Evolutionary conservation across 495 filamentous ascomycete species (phyloP), one percentile per base, ranked within the genome.

Genomic region (Articulospora tetracladia): DNA sequence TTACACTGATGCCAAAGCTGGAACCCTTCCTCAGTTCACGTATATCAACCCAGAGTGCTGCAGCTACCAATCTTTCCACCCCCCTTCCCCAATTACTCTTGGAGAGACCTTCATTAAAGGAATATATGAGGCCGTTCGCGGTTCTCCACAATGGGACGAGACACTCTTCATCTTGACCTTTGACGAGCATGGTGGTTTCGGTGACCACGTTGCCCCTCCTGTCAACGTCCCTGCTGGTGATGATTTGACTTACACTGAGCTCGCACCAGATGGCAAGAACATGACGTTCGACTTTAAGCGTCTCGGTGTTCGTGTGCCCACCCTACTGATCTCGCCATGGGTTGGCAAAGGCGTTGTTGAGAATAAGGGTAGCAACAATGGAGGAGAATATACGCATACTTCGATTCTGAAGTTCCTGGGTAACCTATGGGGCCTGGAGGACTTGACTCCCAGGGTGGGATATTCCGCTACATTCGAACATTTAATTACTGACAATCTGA

Each of bases 41-140:
- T 82, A 77, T 63, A 64, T 82, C 61, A 78, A 82, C 70, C 79
- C 79, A 0, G 73, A 72, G 44, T 82, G 79, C 75, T 82, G 79
- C 63, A 68, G 66, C 49, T 78, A 75, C 24, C 77, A 71, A 61
- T 79, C 76, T 49, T 76, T 79, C 72, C 77, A 82, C 68, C 78
- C 77, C 0, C 71, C 70, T 3, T 72, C 71, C 15, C 71, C 72
- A 17, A 71, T 80, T 70, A 75, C 72, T 26, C 68, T 74, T 39
- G 79, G 78, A 51, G 76, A 83, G 66, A 63, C 58, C 20, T 69
- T 81, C 56, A 73, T 83, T 68, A 81, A 81, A 65, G 60, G 67
- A 15, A 73, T 81, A 60, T 80, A 81, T 62, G 78, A 81, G 27
- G 73, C 77, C 22, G 65, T 81, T 51, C 77, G 76, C 55, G 58